Percentiles rank a stretch among this genome's conserved stretches.
Conservation (phyloP, 306 rosid species). For the Cucurbita maxima region DNA sequence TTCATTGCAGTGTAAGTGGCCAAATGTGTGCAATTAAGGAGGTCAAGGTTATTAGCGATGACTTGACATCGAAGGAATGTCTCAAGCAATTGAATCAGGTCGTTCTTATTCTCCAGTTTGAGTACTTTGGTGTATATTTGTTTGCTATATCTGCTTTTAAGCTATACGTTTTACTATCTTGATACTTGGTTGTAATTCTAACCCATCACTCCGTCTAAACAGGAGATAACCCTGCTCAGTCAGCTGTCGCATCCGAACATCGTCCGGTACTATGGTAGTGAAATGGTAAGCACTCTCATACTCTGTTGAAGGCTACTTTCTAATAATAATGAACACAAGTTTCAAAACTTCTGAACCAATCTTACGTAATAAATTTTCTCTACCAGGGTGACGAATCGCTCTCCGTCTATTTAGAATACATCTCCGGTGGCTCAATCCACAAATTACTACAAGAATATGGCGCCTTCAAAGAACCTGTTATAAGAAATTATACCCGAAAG, state of each 20-base stretch:
- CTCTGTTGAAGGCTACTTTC: neutral
- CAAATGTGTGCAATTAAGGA: conserved; percentile 99
- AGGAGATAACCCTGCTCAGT: conserved; percentile 90
- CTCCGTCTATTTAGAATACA: conserved; percentile 80
- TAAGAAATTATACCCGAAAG: conserved; percentile 84
- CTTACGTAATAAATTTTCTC: neutral
- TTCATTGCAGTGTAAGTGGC: conserved; percentile 68
- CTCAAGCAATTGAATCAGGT: conserved; percentile 96
- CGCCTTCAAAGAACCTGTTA: conserved; percentile 73
- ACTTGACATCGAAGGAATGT: conserved; percentile 72
- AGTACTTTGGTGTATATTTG: neutral
- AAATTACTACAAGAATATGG: conserved; percentile 93
- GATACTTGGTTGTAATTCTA: neutral
- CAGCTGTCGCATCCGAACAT: conserved; percentile 80
- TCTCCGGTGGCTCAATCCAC: conserved; percentile 94
- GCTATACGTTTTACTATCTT: neutral
- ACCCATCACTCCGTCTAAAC: conserved; percentile 18
- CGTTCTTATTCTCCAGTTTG: neutral
- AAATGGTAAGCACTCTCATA: conserved; percentile 44
- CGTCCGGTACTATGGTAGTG: conserved; percentile 90
- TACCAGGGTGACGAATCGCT: conserved; percentile 63
- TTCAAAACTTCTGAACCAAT: neutral
- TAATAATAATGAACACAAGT: neutral
- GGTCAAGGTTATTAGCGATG: conserved; percentile 72
- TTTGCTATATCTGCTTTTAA: neutral